phyloP scores from a whole-genome alignment of 2,329 filamentous ascomycete genomes.

The Monosporascus sp. region DNA sequence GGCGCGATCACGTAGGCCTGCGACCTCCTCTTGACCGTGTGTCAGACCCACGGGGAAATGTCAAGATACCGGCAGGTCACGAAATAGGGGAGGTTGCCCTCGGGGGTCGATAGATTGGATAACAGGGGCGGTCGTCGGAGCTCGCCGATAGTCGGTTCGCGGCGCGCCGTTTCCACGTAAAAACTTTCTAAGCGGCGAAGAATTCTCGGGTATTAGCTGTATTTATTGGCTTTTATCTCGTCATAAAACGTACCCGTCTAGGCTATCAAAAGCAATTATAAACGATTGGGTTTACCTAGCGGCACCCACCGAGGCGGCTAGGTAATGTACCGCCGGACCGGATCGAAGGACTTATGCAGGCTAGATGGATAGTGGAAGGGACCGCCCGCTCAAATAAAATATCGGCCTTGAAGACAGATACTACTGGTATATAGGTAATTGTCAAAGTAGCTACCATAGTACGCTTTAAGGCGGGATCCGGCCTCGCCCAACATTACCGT shows the following conservation, averaged over 20 bases:
- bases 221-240: neutral
- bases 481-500: no score
- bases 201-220: neutral
- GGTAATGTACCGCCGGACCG: no score
- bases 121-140: neutral
- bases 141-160: neutral
- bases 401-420: no score
- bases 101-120: neutral
- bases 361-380: no score
- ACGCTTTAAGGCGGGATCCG: no score
- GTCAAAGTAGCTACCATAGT: no score
- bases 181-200: neutral
- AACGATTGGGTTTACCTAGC: no score
- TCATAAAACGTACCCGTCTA: neutral
- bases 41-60: neutral
- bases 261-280: neutral
- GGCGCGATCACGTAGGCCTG: neutral
- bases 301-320: no score
- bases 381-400: no score
- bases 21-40: neutral
- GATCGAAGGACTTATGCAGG: no score
- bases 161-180: neutral
- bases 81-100: neutral
- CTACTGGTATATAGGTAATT: no score
- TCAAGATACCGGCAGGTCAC: neutral